phyloP scores from a whole-genome alignment of 495 filamentous ascomycete species.

The Rhypophila decipiens region DNA sequence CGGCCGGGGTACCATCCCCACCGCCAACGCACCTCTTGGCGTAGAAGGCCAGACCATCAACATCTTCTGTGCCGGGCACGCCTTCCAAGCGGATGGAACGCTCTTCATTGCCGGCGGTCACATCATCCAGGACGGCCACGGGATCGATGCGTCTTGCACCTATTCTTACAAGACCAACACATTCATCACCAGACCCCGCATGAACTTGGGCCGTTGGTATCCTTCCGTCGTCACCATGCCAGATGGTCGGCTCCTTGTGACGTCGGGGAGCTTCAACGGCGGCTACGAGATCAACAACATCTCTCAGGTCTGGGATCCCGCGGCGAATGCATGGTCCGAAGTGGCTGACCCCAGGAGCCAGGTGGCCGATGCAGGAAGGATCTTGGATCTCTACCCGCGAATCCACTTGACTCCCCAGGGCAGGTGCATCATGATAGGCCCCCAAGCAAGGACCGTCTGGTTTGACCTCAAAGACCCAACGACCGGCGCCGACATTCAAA shows the following conservation, averaged over 20 bases:
- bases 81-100: constrained; percentile 2
- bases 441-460: not conserved
- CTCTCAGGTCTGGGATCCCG: constrained; percentile 1
- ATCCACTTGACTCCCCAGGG: not conserved
- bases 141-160: constrained; percentile 1
- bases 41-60: not conserved
- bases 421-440: not conserved
- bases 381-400: not conserved
- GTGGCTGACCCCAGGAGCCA: not conserved
- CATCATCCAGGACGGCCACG: constrained; percentile 1
- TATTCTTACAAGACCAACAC: not conserved
- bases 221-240: constrained; percentile 5
- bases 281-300: constrained; percentile 3
- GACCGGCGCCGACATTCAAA: not conserved
- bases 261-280: constrained; percentile 1
- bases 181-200: constrained; percentile 1
- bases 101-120: constrained; percentile 7
- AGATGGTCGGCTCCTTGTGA: constrained; percentile 4
- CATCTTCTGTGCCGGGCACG: constrained; percentile 6
- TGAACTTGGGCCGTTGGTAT: constrained; percentile 6
- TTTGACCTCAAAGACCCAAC: too few species aligned
- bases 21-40: constrained; percentile 3
- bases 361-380: not conserved
- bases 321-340: constrained; percentile 1
- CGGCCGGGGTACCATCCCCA: constrained; percentile 1